Evolutionary conservation across 441 rosid species (phyloP).

Genomic region (Aleurites moluccanus): DNA sequence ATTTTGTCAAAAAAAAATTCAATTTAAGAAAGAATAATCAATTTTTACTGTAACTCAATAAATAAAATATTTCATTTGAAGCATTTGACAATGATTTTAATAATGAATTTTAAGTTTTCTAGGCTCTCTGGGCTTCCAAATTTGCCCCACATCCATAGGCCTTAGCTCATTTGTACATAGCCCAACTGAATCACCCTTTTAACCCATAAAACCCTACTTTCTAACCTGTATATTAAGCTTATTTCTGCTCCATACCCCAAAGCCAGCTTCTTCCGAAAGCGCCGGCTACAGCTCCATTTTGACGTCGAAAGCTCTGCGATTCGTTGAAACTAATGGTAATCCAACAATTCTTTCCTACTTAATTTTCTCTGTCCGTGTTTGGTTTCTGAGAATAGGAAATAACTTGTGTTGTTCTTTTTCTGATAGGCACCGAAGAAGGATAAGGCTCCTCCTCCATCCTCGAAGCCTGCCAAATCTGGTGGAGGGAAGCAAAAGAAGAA

Average conservation of each 20-base stretch:
- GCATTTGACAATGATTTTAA: too few species aligned
- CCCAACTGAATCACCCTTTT: not conserved
- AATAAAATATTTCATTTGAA: too few species aligned
- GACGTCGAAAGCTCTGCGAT: not conserved
- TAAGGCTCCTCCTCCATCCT: not conserved
- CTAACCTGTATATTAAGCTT: not conserved
- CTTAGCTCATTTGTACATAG: too few species aligned
- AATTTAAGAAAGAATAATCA: too few species aligned
- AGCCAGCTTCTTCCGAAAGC: not conserved
- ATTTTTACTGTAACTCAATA: too few species aligned
- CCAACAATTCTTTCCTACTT: not conserved
- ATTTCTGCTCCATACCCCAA: not conserved
- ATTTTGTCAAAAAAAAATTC: too few species aligned
- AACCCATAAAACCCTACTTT: not conserved
- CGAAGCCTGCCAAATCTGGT: not conserved
- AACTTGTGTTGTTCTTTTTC: not conserved
- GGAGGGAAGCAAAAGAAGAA: slow-evolving; percentile 1
- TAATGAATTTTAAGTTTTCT: too few species aligned
- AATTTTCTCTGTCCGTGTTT: not conserved
- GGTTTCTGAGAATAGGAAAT: not conserved
- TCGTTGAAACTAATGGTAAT: not conserved
- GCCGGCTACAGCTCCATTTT: not conserved
- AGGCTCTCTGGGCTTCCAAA: too few species aligned
- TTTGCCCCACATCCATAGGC: too few species aligned
- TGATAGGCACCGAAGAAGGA: not conserved